Conservation (phyloP, 257 asterid genomes). For the Przewalskia tangutica region DNA sequence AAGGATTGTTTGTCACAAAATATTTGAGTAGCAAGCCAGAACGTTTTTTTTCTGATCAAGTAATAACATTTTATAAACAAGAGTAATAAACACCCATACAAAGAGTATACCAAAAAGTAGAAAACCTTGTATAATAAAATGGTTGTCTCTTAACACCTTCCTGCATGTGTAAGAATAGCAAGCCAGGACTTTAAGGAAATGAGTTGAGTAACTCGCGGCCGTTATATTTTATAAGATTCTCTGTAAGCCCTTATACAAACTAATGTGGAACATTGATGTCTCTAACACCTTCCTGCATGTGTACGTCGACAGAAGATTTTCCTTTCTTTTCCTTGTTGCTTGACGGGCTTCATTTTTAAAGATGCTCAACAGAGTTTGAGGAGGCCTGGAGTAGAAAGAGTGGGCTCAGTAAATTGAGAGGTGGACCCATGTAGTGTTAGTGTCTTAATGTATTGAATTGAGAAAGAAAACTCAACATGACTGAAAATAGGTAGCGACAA, state of each 20-base stretch:
- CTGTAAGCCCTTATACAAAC: neutral
- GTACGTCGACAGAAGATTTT: neutral
- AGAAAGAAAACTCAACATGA: neutral
- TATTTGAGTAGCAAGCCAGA: neutral
- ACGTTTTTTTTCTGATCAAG: neutral
- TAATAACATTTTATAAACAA: too few relatives aligned
- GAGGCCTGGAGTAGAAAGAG: neutral
- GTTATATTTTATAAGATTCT: neutral
- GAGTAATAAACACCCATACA: too few relatives aligned
- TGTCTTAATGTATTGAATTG: neutral
- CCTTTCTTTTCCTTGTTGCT: neutral
- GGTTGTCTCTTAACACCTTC: too few relatives aligned
- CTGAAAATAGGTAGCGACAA: neutral
- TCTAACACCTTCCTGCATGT: neutral
- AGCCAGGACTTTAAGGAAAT: neutral
- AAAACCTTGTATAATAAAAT: too few relatives aligned
- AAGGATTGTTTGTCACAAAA: neutral
- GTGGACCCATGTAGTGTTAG: neutral
- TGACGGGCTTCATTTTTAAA: neutral
- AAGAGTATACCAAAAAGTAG: too few relatives aligned
- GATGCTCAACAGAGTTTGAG: neutral
- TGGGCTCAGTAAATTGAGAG: neutral
- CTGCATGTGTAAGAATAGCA: too few relatives aligned
- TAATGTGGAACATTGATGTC: neutral
- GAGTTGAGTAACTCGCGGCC: neutral